Evolutionary conservation across 2,329 filamentous ascomycete genomes (phyloP).

Genomic region (Calcarisporium arbuscula): DNA sequence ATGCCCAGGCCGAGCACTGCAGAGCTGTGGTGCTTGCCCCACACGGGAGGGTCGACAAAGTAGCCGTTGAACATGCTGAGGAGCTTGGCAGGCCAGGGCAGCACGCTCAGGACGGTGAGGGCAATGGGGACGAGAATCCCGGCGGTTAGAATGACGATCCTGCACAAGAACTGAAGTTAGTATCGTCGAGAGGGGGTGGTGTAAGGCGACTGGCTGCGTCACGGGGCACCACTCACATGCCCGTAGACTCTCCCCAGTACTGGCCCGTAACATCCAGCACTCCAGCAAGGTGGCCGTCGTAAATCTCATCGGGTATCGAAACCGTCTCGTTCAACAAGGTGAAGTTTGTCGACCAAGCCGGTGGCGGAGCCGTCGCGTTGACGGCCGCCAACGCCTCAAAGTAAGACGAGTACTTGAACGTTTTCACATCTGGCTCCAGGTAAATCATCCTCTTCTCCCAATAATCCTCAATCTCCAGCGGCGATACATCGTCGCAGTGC

Average conservation of each 20-base stretch:
- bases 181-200: constrained; percentile 17
- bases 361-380: not conserved
- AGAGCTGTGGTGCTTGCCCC: constrained; percentile 13
- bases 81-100: constrained; percentile 16
- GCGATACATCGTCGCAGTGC: constrained; percentile 6
- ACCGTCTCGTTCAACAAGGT: constrained; percentile 12
- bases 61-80: constrained; percentile 13
- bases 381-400: not conserved
- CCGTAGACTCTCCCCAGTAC: too few relatives aligned
- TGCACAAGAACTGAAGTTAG: constrained; percentile 21
- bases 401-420: too few relatives aligned
- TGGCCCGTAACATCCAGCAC: too few relatives aligned
- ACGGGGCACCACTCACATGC: too few relatives aligned
- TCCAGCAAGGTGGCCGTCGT: constrained; percentile 10
- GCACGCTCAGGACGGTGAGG: constrained; percentile 21
- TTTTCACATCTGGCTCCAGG: not conserved
- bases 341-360: too few relatives aligned
- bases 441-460: constrained; percentile 6
- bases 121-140: constrained; percentile 18
- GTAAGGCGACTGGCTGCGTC: too few relatives aligned
- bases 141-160: constrained; percentile 13
- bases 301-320: constrained; percentile 6
- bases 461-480: constrained; percentile 7
- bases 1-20: constrained; percentile 14
- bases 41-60: constrained; percentile 17